Evolutionary conservation across 352 stramenopile species (phyloP).

Genomic region (Phytophthora pisi): DNA sequence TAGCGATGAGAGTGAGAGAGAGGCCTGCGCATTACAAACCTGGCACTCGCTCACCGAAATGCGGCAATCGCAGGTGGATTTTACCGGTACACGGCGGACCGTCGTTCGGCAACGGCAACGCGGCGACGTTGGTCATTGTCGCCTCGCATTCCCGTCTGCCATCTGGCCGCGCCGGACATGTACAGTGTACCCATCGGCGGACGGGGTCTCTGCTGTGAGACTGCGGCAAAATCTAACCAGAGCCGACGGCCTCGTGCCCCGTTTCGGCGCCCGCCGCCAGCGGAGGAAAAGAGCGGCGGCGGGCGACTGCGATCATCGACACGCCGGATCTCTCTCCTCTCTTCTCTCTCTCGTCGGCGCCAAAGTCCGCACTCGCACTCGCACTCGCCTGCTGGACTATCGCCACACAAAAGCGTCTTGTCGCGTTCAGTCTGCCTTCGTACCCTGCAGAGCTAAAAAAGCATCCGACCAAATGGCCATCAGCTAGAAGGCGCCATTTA

Average conservation of each 20-base stretch:
- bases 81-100: conserved; percentile 22
- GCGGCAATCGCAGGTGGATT: conserved; percentile 17
- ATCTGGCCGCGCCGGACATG: conserved; percentile 11
- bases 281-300: neutral
- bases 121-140: conserved; percentile 7
- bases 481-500: neutral
- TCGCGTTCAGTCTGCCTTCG: neutral
- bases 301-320: conserved; percentile 13
- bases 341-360: conserved; percentile 14
- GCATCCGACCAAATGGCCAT: neutral
- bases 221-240: neutral
- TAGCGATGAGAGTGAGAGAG: neutral
- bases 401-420: neutral
- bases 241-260: neutral
- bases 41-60: conserved; percentile 19
- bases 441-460: neutral
- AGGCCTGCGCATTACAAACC: neutral
- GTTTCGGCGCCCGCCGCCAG: conserved; percentile 5
- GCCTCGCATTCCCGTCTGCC: conserved; percentile 18
- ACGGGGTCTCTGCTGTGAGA: neutral
- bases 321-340: conserved; percentile 11
- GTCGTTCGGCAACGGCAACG: neutral
- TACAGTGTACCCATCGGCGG: conserved; percentile 5
- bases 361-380: neutral
- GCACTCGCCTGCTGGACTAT: neutral